Base-by-base conservation (phyloP, 2,329 filamentous ascomycete genomes). In the Pseudocercospora vitis region DNA sequence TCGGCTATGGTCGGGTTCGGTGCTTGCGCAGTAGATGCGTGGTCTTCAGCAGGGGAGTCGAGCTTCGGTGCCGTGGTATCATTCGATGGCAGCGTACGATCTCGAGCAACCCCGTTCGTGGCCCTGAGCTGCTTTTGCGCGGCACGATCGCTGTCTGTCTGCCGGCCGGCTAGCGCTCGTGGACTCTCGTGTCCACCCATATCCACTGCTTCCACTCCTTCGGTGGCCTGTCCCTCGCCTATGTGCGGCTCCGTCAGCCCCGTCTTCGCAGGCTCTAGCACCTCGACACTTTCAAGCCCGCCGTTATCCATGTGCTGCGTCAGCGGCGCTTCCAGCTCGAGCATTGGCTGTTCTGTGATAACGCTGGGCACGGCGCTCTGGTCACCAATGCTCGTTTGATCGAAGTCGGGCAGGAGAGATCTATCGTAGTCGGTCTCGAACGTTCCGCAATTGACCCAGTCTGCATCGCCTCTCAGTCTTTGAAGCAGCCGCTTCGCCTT, bases 401-500 rank as follows among this genome's bases (percentile, higher is more conserved):
- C 52, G n/a, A 24, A 45, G 14, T 45, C 52, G 16, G 59, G 18
- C 21, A 69, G 52, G 68, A 66, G 69, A 57, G 68, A 70, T 50
- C 72, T 70, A 58, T 83, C 81, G 40, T 76, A 72, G 4, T 71
- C 68, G 9, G 76, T 77, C 56, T 83, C 78, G 16, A 82, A 73
- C 29, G 71, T 64, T 28, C 76, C 81, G 58, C 76, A 77, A 3
- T 82, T 81, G 59, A 81, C 78, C 78, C 81, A 86, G 11, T 82
- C 83, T 58, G 85, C 82, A 68, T 95, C 89, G 26, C 89, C 89
- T 45, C 87, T 83, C 7, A 94, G 78, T 59, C 82, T 82, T 26
- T 86, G 87, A 60, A 89, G 78, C 47, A 94, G 73, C 61, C 86
- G 83, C 67, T 89, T 89, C 42, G 89, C 84, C 63, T 82, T 84